Conservation (phyloP, 345 rosid species). For the Raphanus sativus region DNA sequence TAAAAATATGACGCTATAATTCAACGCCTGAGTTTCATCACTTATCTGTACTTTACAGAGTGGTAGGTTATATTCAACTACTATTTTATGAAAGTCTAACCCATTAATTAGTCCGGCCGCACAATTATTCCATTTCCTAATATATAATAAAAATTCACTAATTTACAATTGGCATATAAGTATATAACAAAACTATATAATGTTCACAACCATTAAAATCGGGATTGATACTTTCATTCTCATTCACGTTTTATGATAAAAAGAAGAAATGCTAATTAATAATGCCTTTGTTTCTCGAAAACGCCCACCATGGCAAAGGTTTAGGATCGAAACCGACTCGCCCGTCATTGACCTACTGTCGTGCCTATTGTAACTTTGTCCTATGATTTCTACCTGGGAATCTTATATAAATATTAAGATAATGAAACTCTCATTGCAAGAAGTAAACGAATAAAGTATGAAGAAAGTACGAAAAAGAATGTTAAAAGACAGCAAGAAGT, state of each 20-base stretch:
- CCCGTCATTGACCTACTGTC: conserved; percentile 12
- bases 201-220: conserved; percentile 6
- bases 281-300: conserved; percentile 8
- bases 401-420: background rate
- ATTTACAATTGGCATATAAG: conserved; percentile 9
- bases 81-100: conserved; percentile 21
- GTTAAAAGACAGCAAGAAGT: conserved; percentile 9
- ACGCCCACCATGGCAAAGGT: conserved; percentile 16
- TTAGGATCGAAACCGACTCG: conserved; percentile 1
- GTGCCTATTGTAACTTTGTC: background rate
- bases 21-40: conserved; percentile 2
- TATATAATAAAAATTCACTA: background rate
- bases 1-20: background rate
- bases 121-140: conserved; percentile 8
- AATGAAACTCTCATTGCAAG: background rate
- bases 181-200: background rate
- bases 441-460: background rate
- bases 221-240: conserved; percentile 18
- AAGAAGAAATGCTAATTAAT: background rate
- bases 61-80: conserved; percentile 18
- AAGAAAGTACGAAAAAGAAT: conserved; percentile 15
- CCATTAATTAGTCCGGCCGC: conserved; percentile 15
- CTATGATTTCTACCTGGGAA: background rate
- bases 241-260: background rate
- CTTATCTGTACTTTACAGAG: conserved; percentile 28